Base-by-base conservation (phyloP, 1,139 yeast genomes). In the Meyerozyma elateridarum region DNA sequence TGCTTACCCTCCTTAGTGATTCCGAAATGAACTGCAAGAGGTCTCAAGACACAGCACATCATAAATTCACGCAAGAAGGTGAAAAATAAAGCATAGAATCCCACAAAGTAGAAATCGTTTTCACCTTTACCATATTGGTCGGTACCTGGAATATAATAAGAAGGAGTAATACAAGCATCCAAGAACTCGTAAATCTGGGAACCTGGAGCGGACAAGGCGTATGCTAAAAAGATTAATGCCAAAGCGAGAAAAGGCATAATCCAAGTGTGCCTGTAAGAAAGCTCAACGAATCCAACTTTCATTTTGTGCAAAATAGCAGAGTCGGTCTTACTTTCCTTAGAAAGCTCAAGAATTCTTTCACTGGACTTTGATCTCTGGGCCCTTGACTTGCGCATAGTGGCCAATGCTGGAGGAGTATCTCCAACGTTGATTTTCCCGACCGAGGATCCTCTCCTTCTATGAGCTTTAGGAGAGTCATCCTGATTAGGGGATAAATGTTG, bases 61-160 rank as follows among this genome's bases (percentile, higher is more conserved):
- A 78, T 56, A 53, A 91, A 89, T 57, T 91, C 98, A 48, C 99
- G 77, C 45, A 79, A 68, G 52, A 91, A 91, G 1, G 96, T 85
- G 70, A 91, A 89, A 46, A 88, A 81, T 28, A 91, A 59, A 66
- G 91, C 85, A 59, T 85, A 82, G 54, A 76, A 88, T 22, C 69
- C 69, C 15, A 89, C 87, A 64, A 89, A 91, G 26, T 71, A 72
- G 42, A 88, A 73, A 58, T 91, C 99, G 46, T 81, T 78, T 30
- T 55, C 66, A 37, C 99, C 99, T 57, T 93, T 91, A 25, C 85
- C 96, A 53, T 89, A 91, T 42, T 66, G 70, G 38, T 70, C 66
- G 3, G 78, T 62, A 8, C 73, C 76, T 20, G 64, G 69, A 27
- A 82, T 67, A 35, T 65, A 66, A 54, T 91, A 88, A 1, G 95